Base-by-base conservation (phyloP, 2,329 filamentous ascomycete species). In the Xylariaceae sp. region DNA sequence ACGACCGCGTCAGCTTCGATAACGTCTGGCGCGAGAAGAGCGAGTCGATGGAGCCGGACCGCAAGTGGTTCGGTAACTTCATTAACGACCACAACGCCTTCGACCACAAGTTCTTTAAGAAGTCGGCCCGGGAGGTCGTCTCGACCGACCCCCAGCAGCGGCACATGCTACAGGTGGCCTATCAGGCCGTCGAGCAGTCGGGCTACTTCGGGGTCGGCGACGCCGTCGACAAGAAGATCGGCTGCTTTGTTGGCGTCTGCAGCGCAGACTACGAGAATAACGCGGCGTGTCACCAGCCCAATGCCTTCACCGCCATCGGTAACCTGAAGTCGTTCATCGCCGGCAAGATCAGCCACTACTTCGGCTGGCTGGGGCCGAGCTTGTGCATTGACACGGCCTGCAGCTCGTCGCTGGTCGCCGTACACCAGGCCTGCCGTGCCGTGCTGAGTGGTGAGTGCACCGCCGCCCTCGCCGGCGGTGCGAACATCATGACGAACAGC, bases 261-360 rank as follows among this genome's bases (percentile, higher is more conserved):
- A 43, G 38, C 0, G 44, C 38, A 1, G 63, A 69, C 32, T 68
- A 69, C 37, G 56, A 66, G 13, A 29, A 57, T 22, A 66, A 68
- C 31, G 41, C 64, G 1, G 52, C 52, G 2, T 56, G 53, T 19
- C 48, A 67, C 23, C 27, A 51, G 0, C 27, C 59, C 1, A 60
- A 45, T 14, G 58, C 62, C 0, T 70, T 55, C 31, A 33, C 58
- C 0, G 55, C 56, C 1, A 40, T 36, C 5, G 47, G 51, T 2
- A 50, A 36, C 23, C 32, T 50, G 12, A 32, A 32, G 16, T 37
- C 31, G 5, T 55, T 52, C 30, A 34, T 46, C 3, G 31, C 40
- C 3, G 52, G 49, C 5, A 37, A 51, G 2, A 37, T 61, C 1
- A 47, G 44, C 5, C 50, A 60, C 31, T 42, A 50, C 13, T 60